phyloP scores from a whole-genome alignment of 495 filamentous ascomycete species.

The Astrocystis sublimbata region DNA sequence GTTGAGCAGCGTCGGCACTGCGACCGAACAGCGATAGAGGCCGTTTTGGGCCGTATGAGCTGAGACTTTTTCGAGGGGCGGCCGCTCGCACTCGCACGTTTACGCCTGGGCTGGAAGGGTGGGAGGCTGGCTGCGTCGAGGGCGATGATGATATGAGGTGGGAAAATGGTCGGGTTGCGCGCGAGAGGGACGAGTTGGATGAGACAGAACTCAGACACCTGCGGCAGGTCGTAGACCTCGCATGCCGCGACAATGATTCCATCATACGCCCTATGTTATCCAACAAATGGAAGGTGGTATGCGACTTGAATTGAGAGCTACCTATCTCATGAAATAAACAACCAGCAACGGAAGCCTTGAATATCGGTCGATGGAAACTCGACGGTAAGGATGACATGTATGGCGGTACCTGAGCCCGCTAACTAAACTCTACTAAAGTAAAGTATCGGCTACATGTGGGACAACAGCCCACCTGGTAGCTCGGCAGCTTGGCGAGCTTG shows the following conservation, averaged over 20 bases:
- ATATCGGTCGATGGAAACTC: too few species aligned
- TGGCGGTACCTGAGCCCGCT: too few species aligned
- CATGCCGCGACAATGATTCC: slow-evolving; percentile 23
- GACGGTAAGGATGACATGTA: too few species aligned
- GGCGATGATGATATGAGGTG: slow-evolving; percentile 13
- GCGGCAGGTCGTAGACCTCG: slow-evolving; percentile 30
- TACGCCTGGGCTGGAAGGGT: neutral
- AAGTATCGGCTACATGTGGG: too few species aligned
- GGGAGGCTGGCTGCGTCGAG: neutral
- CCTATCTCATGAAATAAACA: too few species aligned
- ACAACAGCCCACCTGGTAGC: too few species aligned
- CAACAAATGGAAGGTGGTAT: neutral
- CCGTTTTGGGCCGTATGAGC: slow-evolving; percentile 5
- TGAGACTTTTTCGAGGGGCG: neutral
- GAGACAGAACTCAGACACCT: slow-evolving; percentile 24
- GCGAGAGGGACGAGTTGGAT: slow-evolving; percentile 21
- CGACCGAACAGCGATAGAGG: slow-evolving; percentile 31
- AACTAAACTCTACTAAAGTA: too few species aligned
- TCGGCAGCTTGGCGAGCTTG: too few species aligned
- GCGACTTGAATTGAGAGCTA: neutral
- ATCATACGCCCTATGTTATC: slow-evolving; percentile 15
- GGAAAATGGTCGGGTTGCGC: slow-evolving; percentile 24
- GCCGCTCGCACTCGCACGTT: slow-evolving; percentile 5
- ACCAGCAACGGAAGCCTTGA: too few species aligned
- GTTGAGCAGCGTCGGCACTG: slow-evolving; percentile 20